Base-by-base conservation (phyloP, 2,329 filamentous ascomycete genomes). In the Beauveria varroae region DNA sequence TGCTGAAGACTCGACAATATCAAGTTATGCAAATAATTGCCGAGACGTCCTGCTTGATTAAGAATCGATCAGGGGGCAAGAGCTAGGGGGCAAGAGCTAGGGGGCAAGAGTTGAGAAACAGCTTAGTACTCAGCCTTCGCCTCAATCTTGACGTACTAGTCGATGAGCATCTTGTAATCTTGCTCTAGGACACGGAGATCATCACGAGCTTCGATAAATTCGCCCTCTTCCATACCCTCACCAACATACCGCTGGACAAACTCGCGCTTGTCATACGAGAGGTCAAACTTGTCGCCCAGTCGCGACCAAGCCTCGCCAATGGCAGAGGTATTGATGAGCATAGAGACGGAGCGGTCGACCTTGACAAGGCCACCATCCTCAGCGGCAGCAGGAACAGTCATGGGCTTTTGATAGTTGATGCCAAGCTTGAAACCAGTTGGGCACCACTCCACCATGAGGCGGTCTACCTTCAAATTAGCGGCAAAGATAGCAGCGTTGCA, bases 171-270 rank as follows among this genome's bases (percentile, higher is more conserved):
- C 76, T 92, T 89, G 73, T 93, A 93, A 70, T 93, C 90, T 80
- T 88, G 90, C 81, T 93, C 90, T 40, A 95, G 81, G 53, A 90
- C 90, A 65, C 90, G 90, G 64, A 95, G 81, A 74, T 95, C 90
- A 79, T 95, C 90, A 68, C 90, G 87, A 64, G 90, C 90, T 77
- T 95, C 90, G 65, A 87, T 89, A 79, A 95, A 95, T 76, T 95
- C 90, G 69, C 90, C 90, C 75, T 95, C 90, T 79, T 95, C 90
- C 90, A 95, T 95, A 78, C 90, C 90, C 79, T 95, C 90, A 67
- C 90, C 90, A 59, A 95, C 90, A 67, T 90, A 90, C 87, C 87
- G 89, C 78, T 90, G 86, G 51, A 89, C 86, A 69, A 90, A 89
- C 63, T 87, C 86, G 67, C 87, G 86, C 83, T 89, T 89, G 78